Evolutionary conservation across 2,329 filamentous ascomycete species (phyloP), one percentile per base, ranked within the genome.

Genomic region (Aureobasidium mangrovei): DNA sequence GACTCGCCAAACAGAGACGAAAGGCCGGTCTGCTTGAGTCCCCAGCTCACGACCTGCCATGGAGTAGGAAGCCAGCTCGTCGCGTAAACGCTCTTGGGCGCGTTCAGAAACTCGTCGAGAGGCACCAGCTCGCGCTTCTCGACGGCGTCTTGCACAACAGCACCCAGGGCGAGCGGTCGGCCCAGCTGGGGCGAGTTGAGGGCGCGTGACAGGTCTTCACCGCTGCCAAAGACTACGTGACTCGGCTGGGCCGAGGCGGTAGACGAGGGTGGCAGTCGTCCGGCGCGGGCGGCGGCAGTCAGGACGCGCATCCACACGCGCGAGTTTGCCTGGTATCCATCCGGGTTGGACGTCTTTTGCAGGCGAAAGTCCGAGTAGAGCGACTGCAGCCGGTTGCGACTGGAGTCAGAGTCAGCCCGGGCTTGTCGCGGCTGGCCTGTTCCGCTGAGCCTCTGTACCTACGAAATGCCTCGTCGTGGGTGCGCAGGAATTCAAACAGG

Each of bases 361-460:
- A 81, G 71, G 36, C 82, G 77, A 65, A 95, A 95, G 68, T 95
- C 90, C 45, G 89, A 91, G 72, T 94, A 95, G 43, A 95, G 82
- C 4, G 89, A 91, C 9, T 88, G 84, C 9, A 95, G 77, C 47
- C 90, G 86, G 59, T 84, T 80, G 72, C 85, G 89, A 60, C 67
- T 69, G 59, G 3, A 12, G 5, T 32, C 26, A 33, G 31, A 35
- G 35, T 45, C 9, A 43, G 28, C 18, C 26, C 18, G 18, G 18
- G 26, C 26, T 7, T 24, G 26, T 27, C 10, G n/a, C 24, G 40
- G 47, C 58, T 54, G 59, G 60, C 36, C 33, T 40, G 46, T 36
- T 29, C 36, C 41, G n/a, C 43, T 31, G 32, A 47, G 46, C 41
- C 28, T 56, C 53, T 57, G 56, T 60, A 75, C 73, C 70, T 74